Conservation (phyloP, 2,329 filamentous ascomycete genomes). For the Fusarium sp. region DNA sequence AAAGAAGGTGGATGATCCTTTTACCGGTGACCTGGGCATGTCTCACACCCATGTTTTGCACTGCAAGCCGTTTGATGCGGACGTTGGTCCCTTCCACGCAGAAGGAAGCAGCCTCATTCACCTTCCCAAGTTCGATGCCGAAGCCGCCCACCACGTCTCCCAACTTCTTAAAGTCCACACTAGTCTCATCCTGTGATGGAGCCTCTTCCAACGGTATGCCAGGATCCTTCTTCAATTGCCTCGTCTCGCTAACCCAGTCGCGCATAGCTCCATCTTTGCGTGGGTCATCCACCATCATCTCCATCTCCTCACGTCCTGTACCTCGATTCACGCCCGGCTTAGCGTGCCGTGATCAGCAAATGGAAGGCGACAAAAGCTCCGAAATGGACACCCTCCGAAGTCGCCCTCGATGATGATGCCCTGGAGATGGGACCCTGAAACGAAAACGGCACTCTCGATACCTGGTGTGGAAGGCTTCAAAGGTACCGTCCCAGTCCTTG, state of each 20-base stretch:
- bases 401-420: conserved; percentile 20
- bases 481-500: conserved; percentile 1
- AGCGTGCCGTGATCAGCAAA: conserved; percentile 35
- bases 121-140: neutral
- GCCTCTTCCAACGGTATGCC: conserved; percentile 8
- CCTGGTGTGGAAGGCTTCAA: neutral
- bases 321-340: conserved; percentile 12
- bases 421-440: conserved; percentile 9
- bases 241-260: neutral
- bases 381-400: conserved; percentile 32
- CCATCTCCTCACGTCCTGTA: conserved; percentile 6
- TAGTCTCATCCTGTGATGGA: neutral
- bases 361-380: conserved; percentile 1
- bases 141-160: conserved; percentile 7
- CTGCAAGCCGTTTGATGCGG: neutral
- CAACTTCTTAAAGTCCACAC: conserved; percentile 1
- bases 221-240: neutral
- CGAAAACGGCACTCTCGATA: neutral
- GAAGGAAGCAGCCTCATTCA: conserved; percentile 1
- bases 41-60: neutral
- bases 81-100: neutral
- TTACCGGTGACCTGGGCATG: conserved; percentile 5
- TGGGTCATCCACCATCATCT: conserved; percentile 14
- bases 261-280: conserved; percentile 9
- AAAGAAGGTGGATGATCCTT: neutral